Base-by-base conservation (phyloP, 495 filamentous ascomycete species). In the Lophium mytilinum region DNA sequence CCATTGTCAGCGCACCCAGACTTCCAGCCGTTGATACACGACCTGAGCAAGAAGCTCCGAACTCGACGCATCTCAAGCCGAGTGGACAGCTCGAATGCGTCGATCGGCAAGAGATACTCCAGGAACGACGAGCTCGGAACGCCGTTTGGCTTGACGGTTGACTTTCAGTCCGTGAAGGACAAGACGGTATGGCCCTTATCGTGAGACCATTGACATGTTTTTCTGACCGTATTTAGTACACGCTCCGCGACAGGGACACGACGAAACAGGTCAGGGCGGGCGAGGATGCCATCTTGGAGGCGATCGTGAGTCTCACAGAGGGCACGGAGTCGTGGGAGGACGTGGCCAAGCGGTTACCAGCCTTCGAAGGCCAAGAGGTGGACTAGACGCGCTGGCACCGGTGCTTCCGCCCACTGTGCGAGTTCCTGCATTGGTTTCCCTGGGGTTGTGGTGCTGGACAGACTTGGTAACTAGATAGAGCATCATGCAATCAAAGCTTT, bases 161-260 rank as follows among this genome's bases (percentile, higher is more conserved):
- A 89, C 72, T 73, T 87, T 42, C 82, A 88, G 74, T 82, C 81
- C 34, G 73, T 87, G 50, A 79, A 83, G 68, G 83, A 87, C 65
- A 78, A 77, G 59, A 78, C 79, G 4, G 24, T 30, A 30, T 30
- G 6, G 24, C 24, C 24, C 24, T 30, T 30, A 30, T 30, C 24
- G 2, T 30, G 24, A 30, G 24, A 30, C 24, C 2, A 6, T 30
- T 30, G 24, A 30, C 24, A 30, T 2, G 24, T 30, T 30, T 30
- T 30, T 30, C 24, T 30, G 24, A 30, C 24, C 2, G 24, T 6
- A 30, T 3, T 30, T 30, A 30, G 24, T 76, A 86, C 66, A 88
- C 85, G n/a, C 74, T 87, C 48, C 75, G 84, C 46, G 84, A 87
- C 61, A 78, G 82, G 30, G 83, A 87, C 66, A 52, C 74, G 21